Evolutionary conservation across 352 stramenopile genomes (phyloP), one percentile per base, ranked within the genome.

Genomic region (Phytophthora europaea): DNA sequence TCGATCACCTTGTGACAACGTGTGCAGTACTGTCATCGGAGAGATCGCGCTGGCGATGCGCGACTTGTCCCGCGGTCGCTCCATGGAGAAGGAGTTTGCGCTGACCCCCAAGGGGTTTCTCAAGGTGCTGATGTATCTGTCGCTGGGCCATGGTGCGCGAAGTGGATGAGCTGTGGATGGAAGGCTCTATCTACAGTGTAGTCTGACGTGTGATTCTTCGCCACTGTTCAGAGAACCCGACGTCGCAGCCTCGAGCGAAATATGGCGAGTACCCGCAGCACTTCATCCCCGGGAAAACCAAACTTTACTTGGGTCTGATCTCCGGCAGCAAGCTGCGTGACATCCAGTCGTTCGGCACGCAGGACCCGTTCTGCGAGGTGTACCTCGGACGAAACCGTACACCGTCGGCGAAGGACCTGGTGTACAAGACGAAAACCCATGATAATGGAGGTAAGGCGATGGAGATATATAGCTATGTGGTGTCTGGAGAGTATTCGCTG

Each of bases 51-150:
- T 94, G n/a, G 76, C 87, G 18, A 72, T 94, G 73, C 77, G 84
- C 31, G 87, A 94, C 52, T 71, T 94, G 45, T 92, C 87, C 7
- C 85, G 87, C 31, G 87, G 87, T 40, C 83, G 85, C 23, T 91
- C 85, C 20, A 93, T 94, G 80, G 85, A 94, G 63, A 93, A 93
- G 68, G 85, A 94, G 75, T 92, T 93, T 52, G 87, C 83, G 53
- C 55, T 94, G 38, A 87, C 84, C 20, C 87, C 87, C 20, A 82
- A 90, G 72, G 87, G 87, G 0, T 94, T 88, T 63, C 43, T 94
- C 26, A 87, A 87, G 54, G 80, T 94, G 56, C 68, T 87, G 13
- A 73, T 94, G 56, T 94, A 94, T 71, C 63, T 94, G 18, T 89
- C 87, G 28, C 70, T 94, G 47, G 85, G 81, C 6, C 85, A 91